Evolutionary conservation across 1,139 yeast genomes (phyloP).

Genomic region (Saccharomyces hybrid): DNA sequence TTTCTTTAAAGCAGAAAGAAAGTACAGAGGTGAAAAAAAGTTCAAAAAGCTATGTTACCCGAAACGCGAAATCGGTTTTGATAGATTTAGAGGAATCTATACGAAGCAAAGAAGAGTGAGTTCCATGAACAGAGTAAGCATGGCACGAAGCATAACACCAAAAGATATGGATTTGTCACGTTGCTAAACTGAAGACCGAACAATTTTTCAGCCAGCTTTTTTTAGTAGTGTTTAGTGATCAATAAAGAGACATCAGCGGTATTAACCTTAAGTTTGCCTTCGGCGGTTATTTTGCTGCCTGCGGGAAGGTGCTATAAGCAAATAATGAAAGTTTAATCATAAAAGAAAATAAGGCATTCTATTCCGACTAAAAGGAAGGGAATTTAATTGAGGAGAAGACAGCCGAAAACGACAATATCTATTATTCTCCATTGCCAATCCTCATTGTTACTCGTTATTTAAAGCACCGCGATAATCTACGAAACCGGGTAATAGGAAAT

Average conservation of each 20-base stretch:
- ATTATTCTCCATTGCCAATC: not conserved
- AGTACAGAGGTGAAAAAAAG: too few species aligned
- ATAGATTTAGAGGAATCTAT: too few species aligned
- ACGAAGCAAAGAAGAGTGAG: too few species aligned
- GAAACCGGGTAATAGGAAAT: not conserved
- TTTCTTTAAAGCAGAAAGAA: too few species aligned
- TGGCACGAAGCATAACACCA: too few species aligned
- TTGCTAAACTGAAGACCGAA: not conserved
- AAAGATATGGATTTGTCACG: too few species aligned
- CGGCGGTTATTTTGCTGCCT: not conserved
- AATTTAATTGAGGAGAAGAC: not conserved
- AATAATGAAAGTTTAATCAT: not conserved
- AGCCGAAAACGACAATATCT: not conserved
- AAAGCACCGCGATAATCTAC: not conserved
- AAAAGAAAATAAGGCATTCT: not conserved
- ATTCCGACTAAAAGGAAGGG: not conserved
- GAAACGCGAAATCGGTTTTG: too few species aligned
- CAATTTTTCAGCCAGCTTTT: conserved; percentile 1
- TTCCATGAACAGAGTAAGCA: too few species aligned
- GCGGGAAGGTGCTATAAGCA: not conserved
- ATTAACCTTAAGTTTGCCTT: not conserved
- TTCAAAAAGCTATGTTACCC: too few species aligned
- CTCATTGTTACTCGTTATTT: not conserved
- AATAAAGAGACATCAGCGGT: not conserved
- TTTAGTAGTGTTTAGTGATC: not conserved